phyloP scores from a whole-genome alignment of 139 green algal species.

The Monoraphidium neglectum region DNA sequence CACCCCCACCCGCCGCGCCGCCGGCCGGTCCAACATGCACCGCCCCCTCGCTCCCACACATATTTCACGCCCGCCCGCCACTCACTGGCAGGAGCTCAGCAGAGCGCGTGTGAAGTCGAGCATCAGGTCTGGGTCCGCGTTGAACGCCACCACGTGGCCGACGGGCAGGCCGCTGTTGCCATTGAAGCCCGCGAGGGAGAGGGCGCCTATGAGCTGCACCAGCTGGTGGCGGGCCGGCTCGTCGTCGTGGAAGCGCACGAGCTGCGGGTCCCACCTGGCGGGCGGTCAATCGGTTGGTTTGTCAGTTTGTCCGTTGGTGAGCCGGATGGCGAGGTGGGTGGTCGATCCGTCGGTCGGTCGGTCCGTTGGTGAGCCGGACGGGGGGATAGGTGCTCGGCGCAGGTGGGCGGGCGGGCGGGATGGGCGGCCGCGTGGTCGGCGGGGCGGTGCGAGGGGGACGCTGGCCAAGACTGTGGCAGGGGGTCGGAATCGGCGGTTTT shows the following conservation, averaged over 20 bases:
- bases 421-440: too few species aligned
- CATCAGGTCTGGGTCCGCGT: slow-evolving; percentile 60
- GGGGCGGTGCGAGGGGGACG: too few species aligned
- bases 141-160: slow-evolving; percentile 79
- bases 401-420: too few species aligned
- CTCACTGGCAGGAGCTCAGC: slow-evolving; percentile 3
- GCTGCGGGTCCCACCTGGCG: slow-evolving; percentile 40
- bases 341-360: background rate
- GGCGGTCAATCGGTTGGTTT: slow-evolving; percentile 2
- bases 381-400: too few species aligned
- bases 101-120: slow-evolving; percentile 46
- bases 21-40: too few species aligned
- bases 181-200: slow-evolving; percentile 54
- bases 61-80: too few species aligned
- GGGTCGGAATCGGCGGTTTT: too few species aligned
- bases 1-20: too few species aligned
- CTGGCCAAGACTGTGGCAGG: too few species aligned
- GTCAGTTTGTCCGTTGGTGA: background rate
- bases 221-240: slow-evolving; percentile 78
- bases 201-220: slow-evolving; percentile 72
- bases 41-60: too few species aligned
- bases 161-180: slow-evolving; percentile 67
- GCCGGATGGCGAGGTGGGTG: slow-evolving; percentile 10
- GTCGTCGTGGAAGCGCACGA: slow-evolving; percentile 63
- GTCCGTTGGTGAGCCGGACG: background rate